A percentile compares a stretch with the other conserved stretches of the same genome.
Conservation (phyloP, 2,329 filamentous ascomycete species). For the Nigrograna mackinnonii region DNA sequence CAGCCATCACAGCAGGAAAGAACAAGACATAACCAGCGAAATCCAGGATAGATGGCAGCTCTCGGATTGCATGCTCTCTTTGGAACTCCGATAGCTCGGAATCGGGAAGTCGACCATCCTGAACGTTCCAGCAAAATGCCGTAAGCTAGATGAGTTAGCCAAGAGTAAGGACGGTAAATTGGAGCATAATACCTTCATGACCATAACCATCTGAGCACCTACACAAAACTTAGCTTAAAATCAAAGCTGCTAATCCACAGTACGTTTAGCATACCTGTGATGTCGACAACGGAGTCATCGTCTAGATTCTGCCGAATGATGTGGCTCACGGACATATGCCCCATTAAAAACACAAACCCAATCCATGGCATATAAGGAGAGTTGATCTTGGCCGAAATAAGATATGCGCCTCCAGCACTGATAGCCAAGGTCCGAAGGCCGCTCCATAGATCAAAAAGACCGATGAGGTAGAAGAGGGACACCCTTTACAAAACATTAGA, state of each 20-base stretch:
- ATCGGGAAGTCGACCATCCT: conserved; percentile 81
- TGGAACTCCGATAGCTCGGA: conserved; percentile 85
- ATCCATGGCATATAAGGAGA: conserved; percentile 98
- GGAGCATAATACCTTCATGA: conserved; percentile 72
- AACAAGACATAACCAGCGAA: conserved; percentile 91
- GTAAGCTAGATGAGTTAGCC: conserved; percentile 57
- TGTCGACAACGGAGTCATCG: conserved; percentile 72
- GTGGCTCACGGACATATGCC: conserved; percentile 90
- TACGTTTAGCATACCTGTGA: conserved; percentile 63
- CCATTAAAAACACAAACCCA: conserved; percentile 91
- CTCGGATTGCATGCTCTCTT: conserved; percentile 74
- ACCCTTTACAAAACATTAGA: conserved; percentile 54
- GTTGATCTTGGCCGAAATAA: conserved; percentile 79
- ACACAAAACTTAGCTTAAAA: not conserved
- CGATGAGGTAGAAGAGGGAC: conserved; percentile 88
- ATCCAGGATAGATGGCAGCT: conserved; percentile 77
- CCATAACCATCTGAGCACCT: conserved; percentile 91
- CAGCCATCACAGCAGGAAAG: conserved; percentile 87
- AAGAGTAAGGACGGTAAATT: not conserved
- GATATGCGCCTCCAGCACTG: conserved; percentile 78
- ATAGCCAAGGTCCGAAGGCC: conserved; percentile 80
- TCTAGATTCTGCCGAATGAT: conserved; percentile 76
- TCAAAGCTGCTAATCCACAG: not conserved
- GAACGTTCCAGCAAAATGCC: conserved; percentile 97
- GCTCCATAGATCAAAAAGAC: conserved; percentile 89